Evolutionary conservation across 140 eudicot genomes (phyloP).

Genomic region (Cichorium intybus): DNA sequence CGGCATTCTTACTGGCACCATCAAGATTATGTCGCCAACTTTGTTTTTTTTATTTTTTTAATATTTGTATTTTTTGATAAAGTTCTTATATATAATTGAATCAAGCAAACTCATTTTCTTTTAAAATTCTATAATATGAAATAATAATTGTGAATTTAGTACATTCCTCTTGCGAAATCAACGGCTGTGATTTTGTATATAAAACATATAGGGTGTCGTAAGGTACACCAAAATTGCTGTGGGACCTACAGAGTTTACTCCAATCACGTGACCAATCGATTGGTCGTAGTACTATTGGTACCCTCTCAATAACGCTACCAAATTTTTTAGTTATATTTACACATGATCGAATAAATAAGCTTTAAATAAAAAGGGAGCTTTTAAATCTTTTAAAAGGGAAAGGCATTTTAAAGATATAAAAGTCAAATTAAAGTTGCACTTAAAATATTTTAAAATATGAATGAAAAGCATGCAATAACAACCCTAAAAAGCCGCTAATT

Average conservation of each 20-base stretch:
- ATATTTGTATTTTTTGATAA: too few relatives aligned
- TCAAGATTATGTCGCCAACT: too few relatives aligned
- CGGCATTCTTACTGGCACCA: too few relatives aligned
- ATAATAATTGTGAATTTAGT: not conserved
- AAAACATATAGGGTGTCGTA: not conserved
- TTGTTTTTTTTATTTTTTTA: too few relatives aligned
- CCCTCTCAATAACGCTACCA: slow-evolving; percentile 11
- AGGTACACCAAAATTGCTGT: not conserved
- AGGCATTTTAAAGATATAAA: not conserved
- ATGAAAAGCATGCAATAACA: not conserved
- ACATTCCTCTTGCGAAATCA: slow-evolving; percentile 16
- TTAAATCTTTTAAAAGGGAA: not conserved
- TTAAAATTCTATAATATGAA: not conserved
- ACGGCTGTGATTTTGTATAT: slow-evolving; percentile 8
- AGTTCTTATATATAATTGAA: not conserved
- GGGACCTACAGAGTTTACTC: slow-evolving; percentile 9
- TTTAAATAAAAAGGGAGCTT: not conserved
- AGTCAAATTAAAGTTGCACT: slow-evolving; percentile 1
- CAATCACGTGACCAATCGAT: slow-evolving; percentile 5
- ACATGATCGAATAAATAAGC: not conserved
- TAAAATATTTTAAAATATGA: not conserved
- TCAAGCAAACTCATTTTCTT: not conserved
- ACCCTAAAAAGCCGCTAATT: not conserved
- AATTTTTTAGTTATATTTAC: not conserved
- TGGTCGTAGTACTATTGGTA: slow-evolving; percentile 2